Conservation (phyloP, 78 protist species). For the Dictyostelium citrinum region DNA sequence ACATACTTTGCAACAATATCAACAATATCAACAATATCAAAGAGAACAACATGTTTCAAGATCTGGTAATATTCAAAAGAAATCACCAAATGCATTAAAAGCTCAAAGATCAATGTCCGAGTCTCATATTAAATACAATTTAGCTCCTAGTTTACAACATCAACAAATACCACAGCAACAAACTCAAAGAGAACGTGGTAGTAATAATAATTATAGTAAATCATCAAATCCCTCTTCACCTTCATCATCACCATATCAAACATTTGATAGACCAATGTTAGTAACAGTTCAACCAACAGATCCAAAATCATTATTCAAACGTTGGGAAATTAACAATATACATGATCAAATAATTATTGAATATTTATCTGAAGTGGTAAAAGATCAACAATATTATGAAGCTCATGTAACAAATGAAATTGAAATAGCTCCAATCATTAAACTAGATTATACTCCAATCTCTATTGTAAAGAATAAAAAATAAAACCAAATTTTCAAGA, state of each 20-base stretch:
- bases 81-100: slow-evolving; percentile 8
- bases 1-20: background rate
- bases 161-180: background rate
- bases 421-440: slow-evolving; percentile 34
- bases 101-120: slow-evolving; percentile 40
- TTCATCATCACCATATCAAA: slow-evolving; percentile 19
- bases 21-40: background rate
- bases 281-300: slow-evolving; percentile 13
- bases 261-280: background rate
- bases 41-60: background rate
- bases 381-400: slow-evolving; percentile 73
- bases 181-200: background rate
- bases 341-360: slow-evolving; percentile 45
- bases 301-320: slow-evolving; percentile 34
- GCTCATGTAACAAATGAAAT: background rate
- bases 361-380: slow-evolving; percentile 26
- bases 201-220: background rate
- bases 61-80: background rate
- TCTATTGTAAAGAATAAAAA: slow-evolving; percentile 6
- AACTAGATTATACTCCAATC: slow-evolving; percentile 33
- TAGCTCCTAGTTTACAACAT: background rate
- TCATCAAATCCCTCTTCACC: background rate
- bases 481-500: background rate
- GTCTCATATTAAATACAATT: slow-evolving; percentile 12
- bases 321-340: slow-evolving; percentile 29